These are phyloP conservation scores for Parascedosporium putredinis DNA, from an alignment of 2,329 filamentous ascomycete genomes.

Conservation along the genomic window DNA sequence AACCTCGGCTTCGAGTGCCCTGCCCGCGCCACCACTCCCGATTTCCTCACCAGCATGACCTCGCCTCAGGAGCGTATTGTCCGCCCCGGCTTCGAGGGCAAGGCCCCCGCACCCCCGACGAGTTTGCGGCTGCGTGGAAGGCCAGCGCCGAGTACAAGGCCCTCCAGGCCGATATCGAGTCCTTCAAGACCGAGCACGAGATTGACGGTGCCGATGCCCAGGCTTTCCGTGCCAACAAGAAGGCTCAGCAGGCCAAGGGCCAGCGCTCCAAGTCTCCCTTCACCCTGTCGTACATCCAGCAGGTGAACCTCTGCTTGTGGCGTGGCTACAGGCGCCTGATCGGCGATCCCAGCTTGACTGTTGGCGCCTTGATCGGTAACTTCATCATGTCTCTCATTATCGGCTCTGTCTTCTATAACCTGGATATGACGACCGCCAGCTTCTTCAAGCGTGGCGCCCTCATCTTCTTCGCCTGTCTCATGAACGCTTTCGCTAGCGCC, in stretches of 20 bases:
- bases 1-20: conserved; percentile 59
- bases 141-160: conserved; percentile 35
- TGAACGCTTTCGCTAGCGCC: conserved; percentile 74
- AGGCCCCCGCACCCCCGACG: conserved; percentile 50
- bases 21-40: conserved; percentile 55
- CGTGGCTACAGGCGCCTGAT: conserved; percentile 68
- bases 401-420: conserved; percentile 70
- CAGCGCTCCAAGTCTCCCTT: conserved; percentile 66
- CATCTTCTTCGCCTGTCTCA: conserved; percentile 77
- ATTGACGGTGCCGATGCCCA: conserved; percentile 45
- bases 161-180: conserved; percentile 38
- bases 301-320: conserved; percentile 68
- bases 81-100: conserved; percentile 44
- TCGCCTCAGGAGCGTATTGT: conserved; percentile 45
- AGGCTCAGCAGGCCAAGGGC: conserved; percentile 43
- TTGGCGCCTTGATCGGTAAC: conserved; percentile 62
- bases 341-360: conserved; percentile 65
- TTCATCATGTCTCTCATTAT: conserved; percentile 68
- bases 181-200: conserved; percentile 39
- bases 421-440: conserved; percentile 51
- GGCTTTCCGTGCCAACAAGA: conserved; percentile 43
- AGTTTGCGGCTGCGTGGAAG: conserved; percentile 50
- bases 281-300: conserved; percentile 67
- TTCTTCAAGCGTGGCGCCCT: conserved; percentile 74
- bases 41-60: conserved; percentile 65